Evolutionary conservation across 805 yeast species (phyloP), one percentile per base, ranked within the genome.

Genomic region (Wickerhamiella galacta): DNA sequence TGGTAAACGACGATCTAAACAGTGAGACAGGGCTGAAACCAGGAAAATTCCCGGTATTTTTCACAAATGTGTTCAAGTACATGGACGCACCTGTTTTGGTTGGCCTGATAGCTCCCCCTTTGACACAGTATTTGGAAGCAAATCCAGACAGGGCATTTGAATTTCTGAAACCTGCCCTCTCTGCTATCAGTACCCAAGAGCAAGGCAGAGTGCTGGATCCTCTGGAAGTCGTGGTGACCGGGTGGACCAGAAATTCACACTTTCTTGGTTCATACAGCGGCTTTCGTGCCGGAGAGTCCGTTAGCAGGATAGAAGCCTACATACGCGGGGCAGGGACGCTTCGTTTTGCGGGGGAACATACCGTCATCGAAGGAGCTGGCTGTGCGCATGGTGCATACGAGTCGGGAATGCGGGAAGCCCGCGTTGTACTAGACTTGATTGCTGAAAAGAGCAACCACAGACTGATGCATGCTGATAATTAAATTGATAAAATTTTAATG

Each of bases 311-410:
- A 0, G 49, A 71, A n/a, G 76, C 75, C 11, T 60, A 78, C 36
- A 60, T 67, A 12, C 66, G 66, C 16, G 79, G 82, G 0, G 57
- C 65, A 16, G 71, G 64, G 9, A 59, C 62, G 5, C 55, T 83
- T 2, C 60, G 93, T 25, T 83, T 83, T 60, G 94, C 94, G 0
- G 95, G 95, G 6, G 95, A 83, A 48, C 94, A 83, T 50, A 77
- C 94, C 0, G 70, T 72, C 16, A 55, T 70, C 42, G 93, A 81
- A 42, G 94, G 93, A 5, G 78, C 82, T 10, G 94, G 94, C 0
- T 83, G 93, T 44, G 90, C 76, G 4, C 92, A 83, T 50, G 95
- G 93, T 0, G 94, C 94, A 0, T 81, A 80, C 70, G 59, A 60
- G 39, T 75, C 87, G 45, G 95, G 87, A 1, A 47, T 45, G 31